Base-by-base conservation (phyloP, 306 rosid species). In the Abrus precatorius region DNA sequence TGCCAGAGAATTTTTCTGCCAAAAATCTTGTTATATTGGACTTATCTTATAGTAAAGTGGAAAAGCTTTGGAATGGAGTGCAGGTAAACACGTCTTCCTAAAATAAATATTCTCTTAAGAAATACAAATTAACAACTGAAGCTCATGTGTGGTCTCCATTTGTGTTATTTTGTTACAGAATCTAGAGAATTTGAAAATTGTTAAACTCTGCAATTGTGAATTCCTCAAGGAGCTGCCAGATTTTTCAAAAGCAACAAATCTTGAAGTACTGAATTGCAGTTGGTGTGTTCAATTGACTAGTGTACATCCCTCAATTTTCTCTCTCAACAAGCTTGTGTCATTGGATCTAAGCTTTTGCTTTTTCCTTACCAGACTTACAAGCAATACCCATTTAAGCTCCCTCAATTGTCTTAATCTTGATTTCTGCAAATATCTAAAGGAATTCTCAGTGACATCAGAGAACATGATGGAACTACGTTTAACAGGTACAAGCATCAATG, bases 41-140 rank as follows among this genome's bases (percentile, higher is more conserved):
- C 11, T 14, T 81, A 62, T 56, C 63, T 27, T 6, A 8, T 28
- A 28, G 36, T 36, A 4, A 6, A 56, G 4, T 56, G 32, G 63
- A 55, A 45, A 64, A n/a, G 11, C 75, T 74, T 53, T 81, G 85
- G 80, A 6, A 45, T 13, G 82, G 69, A 40, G 53, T 34, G 20
- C 32, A 9, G 65, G 77, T 72, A 72, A 34, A n/a, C 5, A 7
- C 3, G 2, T 59, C 14, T 29, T 59, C 41, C 41, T 9, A 2
- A 30, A n/a, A 1, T 4, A 20, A 1, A 0, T 9, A 11, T 10
- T 32, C 9, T 61, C 9, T 61, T 33, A 1, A 32, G 20, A 20
- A 20, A 20, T 20, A 20, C 20, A 20, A 20, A 20, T 20, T 20
- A 20, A 20, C 20, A 20, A 20, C 20, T 20, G 20, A 20, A 20